These are phyloP conservation scores for Hygrophila difformis DNA, from an alignment of 257 asterid species.

Conservation along the genomic window DNA sequence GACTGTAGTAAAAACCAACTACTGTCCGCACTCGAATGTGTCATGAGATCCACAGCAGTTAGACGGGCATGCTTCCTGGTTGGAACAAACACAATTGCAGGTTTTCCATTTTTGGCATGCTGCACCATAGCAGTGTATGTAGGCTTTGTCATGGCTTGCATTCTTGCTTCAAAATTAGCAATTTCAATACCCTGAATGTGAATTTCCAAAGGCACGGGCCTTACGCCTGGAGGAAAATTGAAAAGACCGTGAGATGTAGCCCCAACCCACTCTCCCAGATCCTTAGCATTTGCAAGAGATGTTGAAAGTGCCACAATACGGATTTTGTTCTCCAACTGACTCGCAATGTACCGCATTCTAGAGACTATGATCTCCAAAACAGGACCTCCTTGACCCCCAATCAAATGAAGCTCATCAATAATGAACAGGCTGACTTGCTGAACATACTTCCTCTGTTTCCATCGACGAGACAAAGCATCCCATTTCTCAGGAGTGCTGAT, in stretches of 20 bases:
- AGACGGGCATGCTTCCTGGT: conserved; percentile 60
- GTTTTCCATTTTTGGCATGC: conserved; percentile 49
- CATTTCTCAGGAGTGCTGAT: conserved; percentile 62
- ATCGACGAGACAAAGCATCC: conserved; percentile 56
- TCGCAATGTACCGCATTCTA: conserved; percentile 51
- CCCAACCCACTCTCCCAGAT: conserved; percentile 61
- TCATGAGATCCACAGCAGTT: conserved; percentile 57
- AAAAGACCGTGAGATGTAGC: conserved; percentile 57
- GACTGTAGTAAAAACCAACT: conserved; percentile 33
- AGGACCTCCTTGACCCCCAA: conserved; percentile 58
- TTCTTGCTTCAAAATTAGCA: conserved; percentile 51
- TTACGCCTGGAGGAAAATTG: conserved; percentile 54
- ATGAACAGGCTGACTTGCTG: conserved; percentile 55
- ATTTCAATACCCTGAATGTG: conserved; percentile 54
- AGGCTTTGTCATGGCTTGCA: conserved; percentile 60
- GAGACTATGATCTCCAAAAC: conserved; percentile 48
- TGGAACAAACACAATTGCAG: conserved; percentile 49
- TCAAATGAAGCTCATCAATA: conserved; percentile 48
- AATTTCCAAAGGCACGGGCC: conserved; percentile 61
- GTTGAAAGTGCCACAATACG: conserved; percentile 49
- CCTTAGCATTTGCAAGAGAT: conserved; percentile 60
- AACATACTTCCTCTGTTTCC: conserved; percentile 54
- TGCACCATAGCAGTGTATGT: conserved; percentile 52
- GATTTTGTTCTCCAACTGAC: conserved; percentile 49
- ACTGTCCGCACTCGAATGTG: conserved; percentile 42